A percentile compares a stretch with the other conserved stretches of the same genome.
phyloP scores from a whole-genome alignment of 225 moss, liverwort and hornwort species.

The Sphagnum tenellum region DNA sequence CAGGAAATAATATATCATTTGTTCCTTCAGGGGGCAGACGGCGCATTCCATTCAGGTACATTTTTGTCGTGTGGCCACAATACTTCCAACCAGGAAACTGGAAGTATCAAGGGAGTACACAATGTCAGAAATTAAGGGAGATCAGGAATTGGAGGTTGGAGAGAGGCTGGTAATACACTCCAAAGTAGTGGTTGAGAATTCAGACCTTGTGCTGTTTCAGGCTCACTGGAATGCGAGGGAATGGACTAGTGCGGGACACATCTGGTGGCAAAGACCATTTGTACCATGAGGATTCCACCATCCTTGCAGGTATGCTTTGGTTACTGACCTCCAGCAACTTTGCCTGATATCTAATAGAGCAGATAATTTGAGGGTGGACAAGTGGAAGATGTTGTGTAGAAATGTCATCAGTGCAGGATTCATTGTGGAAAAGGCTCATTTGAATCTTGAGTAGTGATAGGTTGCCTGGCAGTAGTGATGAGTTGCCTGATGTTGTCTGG shows the following conservation, averaged over 20 bases:
- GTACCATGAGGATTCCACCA: conserved; percentile 50
- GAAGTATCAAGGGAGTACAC: too few relatives aligned
- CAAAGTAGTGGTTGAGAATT: conserved; percentile 9
- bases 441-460: neutral
- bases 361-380: neutral
- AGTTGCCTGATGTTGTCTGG: neutral
- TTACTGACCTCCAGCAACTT: neutral
- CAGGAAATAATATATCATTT: conserved; percentile 64
- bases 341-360: too few relatives aligned
- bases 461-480: neutral
- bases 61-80: neutral
- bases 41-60: conserved; percentile 71
- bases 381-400: too few relatives aligned
- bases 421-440: neutral
- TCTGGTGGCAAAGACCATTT: conserved; percentile 30
- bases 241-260: conserved; percentile 52
- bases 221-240: conserved; percentile 26
- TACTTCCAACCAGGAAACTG: too few relatives aligned
- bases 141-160: neutral
- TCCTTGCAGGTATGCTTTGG: conserved; percentile 44
- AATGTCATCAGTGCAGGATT: neutral
- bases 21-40: conserved; percentile 67
- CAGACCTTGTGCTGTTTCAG: conserved; percentile 28
- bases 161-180: neutral
- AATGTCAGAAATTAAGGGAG: neutral